Conservation (phyloP, 148 eudicot genomes). For the Camellia japonica region DNA sequence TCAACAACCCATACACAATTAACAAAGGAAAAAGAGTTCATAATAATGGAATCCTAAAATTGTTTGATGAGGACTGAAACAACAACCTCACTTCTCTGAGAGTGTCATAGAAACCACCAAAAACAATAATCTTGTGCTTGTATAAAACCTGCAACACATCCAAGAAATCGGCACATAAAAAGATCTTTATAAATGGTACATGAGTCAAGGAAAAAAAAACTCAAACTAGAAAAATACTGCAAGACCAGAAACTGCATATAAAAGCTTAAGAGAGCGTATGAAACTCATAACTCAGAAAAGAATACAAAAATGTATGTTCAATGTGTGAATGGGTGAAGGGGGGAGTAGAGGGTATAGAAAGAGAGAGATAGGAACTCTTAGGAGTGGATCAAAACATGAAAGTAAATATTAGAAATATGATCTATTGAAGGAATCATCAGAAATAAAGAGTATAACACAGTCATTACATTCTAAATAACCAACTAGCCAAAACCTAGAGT, state of each 20-base stretch:
- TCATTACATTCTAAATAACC: too few species aligned
- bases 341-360: background rate
- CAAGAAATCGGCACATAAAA: constrained; percentile 10
- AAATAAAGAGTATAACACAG: too few species aligned
- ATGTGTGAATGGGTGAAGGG: background rate
- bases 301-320: background rate
- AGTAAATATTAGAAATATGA: background rate
- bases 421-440: too few species aligned
- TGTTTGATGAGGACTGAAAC: constrained; percentile 8
- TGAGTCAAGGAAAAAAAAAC: constrained; percentile 3
- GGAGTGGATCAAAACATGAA: background rate
- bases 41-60: background rate
- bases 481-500: too few species aligned
- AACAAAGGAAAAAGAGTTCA: background rate
- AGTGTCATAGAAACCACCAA: constrained; percentile 99
- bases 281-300: background rate
- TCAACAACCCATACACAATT: background rate
- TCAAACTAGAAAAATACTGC: background rate
- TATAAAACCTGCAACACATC: constrained; percentile 68
- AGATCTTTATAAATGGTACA: background rate
- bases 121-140: constrained; percentile 94
- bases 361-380: background rate
- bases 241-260: background rate
- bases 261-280: constrained; percentile 1
- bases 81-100: constrained; percentile 98